Evolutionary conservation across 331 rosid genomes (phyloP).

Genomic region (Rosa hybrid): DNA sequence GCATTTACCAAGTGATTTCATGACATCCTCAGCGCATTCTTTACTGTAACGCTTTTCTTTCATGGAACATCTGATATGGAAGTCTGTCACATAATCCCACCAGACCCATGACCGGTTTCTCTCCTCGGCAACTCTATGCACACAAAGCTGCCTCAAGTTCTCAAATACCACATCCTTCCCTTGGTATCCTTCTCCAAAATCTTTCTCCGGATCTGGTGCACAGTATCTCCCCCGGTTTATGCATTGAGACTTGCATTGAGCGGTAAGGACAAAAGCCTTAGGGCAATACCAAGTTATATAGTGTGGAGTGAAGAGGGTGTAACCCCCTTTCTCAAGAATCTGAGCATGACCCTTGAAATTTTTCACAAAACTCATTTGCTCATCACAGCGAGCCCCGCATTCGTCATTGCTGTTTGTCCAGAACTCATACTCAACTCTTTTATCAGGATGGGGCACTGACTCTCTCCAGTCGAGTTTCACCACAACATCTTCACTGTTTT

Average conservation of each 20-base stretch:
- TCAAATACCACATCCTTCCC: slow-evolving; percentile 92
- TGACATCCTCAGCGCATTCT: slow-evolving; percentile 79
- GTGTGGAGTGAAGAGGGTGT: slow-evolving; percentile 80
- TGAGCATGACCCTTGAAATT: slow-evolving; percentile 93
- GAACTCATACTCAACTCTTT: slow-evolving; percentile 85
- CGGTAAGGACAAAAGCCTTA: slow-evolving; percentile 47
- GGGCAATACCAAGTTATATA: slow-evolving; percentile 98
- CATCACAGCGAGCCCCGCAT: slow-evolving; percentile 89
- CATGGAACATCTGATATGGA: slow-evolving; percentile 94
- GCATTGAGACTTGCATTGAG: slow-evolving; percentile 87
- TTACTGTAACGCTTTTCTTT: slow-evolving; percentile 82
- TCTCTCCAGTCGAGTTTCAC: slow-evolving; percentile 87
- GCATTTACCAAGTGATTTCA: slow-evolving; percentile 69
- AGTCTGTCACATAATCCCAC: slow-evolving; percentile 99
- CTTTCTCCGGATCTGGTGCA: slow-evolving; percentile 87
- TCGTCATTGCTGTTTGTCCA: slow-evolving; percentile 98
- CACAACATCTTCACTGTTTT: slow-evolving; percentile 51
- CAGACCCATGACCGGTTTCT: slow-evolving; percentile 80
- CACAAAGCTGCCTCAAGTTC: slow-evolving; percentile 95
- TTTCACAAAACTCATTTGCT: slow-evolving; percentile 84
- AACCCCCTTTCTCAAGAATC: slow-evolving; percentile 90
- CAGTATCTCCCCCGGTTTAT: slow-evolving; percentile 89
- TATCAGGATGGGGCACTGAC: slow-evolving; percentile 85
- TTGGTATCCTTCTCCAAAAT: slow-evolving; percentile 73
- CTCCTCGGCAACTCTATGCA: slow-evolving; percentile 83